These are phyloP conservation scores for Cicer pinnatifidum DNA, from an alignment of 306 rosid species.

Conservation along the genomic window DNA sequence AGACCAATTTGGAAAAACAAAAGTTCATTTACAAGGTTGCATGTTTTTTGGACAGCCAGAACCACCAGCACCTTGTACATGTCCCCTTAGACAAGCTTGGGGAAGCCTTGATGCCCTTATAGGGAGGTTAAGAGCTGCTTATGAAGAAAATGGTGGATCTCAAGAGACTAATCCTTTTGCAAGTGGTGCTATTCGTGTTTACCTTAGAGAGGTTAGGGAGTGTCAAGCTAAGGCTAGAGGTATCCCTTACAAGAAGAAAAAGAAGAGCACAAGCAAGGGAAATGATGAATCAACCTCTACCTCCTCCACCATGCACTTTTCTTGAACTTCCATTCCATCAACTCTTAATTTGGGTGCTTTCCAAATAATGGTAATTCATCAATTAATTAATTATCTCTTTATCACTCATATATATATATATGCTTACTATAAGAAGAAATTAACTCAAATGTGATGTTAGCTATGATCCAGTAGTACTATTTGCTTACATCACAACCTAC, in stretches of 20 bases:
- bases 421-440: neutral
- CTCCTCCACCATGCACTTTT: slow-evolving; percentile 60
- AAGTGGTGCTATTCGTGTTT: slow-evolving; percentile 76
- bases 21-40: slow-evolving; percentile 91
- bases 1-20: slow-evolving; percentile 96
- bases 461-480: neutral
- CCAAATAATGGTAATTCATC: slow-evolving; percentile 48
- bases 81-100: slow-evolving; percentile 97
- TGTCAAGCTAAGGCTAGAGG: slow-evolving; percentile 97
- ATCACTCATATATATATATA: neutral
- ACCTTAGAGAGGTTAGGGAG: slow-evolving; percentile 88
- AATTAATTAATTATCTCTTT: neutral
- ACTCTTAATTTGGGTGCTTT: too few species aligned
- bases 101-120: slow-evolving; percentile 97
- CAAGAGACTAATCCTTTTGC: slow-evolving; percentile 92
- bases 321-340: slow-evolving; percentile 45
- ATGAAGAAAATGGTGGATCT: slow-evolving; percentile 90
- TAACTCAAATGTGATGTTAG: slow-evolving; percentile 13
- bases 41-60: slow-evolving; percentile 93
- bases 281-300: slow-evolving; percentile 59
- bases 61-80: slow-evolving; percentile 96
- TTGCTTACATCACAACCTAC: neutral
- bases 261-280: slow-evolving; percentile 64
- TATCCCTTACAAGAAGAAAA: slow-evolving; percentile 95
- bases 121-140: slow-evolving; percentile 96